phyloP scores from a whole-genome alignment of 495 filamentous ascomycete species.

The Tricharina praecox region DNA sequence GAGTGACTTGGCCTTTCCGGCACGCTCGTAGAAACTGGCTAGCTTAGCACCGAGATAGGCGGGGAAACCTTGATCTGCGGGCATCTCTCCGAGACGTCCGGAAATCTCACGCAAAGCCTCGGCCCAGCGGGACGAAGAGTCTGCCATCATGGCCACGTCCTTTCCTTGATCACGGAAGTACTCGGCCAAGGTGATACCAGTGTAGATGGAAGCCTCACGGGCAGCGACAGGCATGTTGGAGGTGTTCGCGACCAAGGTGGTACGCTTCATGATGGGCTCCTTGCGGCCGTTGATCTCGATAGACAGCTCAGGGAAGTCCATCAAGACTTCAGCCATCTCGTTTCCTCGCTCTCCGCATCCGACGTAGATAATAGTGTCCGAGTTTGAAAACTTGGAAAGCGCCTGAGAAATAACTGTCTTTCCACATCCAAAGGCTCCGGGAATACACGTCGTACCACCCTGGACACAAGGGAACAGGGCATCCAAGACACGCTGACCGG shows the following conservation, averaged over 20 bases:
- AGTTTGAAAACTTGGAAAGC: slow-evolving; percentile 98
- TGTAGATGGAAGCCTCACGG: slow-evolving; percentile 98
- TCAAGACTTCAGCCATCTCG: slow-evolving; percentile 99
- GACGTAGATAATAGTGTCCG: slow-evolving; percentile 96
- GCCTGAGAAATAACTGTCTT: slow-evolving; percentile 99
- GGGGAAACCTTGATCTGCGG: slow-evolving; percentile 97
- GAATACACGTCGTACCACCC: slow-evolving; percentile 94
- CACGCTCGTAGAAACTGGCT: slow-evolving; percentile 97
- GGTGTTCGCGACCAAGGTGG: slow-evolving; percentile 93
- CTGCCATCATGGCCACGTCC: slow-evolving; percentile 98
- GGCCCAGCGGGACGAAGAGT: slow-evolving; percentile 96
- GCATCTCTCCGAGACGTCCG: slow-evolving; percentile 98
- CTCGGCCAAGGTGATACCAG: slow-evolving; percentile 92
- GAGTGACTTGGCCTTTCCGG: slow-evolving; percentile 66
- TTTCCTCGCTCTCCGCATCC: slow-evolving; percentile 97
- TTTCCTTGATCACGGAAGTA: slow-evolving; percentile 99
- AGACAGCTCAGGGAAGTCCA: slow-evolving; percentile 94
- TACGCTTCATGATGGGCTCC: slow-evolving; percentile 99
- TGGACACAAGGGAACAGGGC: slow-evolving; percentile 96
- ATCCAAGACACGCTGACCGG: slow-evolving; percentile 91
- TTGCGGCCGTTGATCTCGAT: slow-evolving; percentile 81
- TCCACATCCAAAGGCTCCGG: slow-evolving; percentile 94
- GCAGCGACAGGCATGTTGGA: slow-evolving; percentile 99
- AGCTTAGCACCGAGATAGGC: slow-evolving; percentile 94
- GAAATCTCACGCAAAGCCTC: slow-evolving; percentile 98